Conservation (phyloP, 2,329 filamentous ascomycete genomes). For the Nectriaceae sp. region DNA sequence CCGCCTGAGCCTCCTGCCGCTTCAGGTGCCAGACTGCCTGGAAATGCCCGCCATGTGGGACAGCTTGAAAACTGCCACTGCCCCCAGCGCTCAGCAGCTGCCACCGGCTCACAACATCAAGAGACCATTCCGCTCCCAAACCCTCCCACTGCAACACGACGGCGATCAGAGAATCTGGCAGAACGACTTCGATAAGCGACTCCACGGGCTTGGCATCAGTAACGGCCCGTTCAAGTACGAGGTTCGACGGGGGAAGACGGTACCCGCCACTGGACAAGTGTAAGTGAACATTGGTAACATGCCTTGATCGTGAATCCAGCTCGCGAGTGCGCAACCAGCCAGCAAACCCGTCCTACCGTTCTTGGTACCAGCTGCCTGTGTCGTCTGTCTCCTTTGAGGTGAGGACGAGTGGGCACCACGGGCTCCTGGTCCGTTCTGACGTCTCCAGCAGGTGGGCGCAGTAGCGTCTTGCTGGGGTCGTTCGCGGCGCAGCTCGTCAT, state of each 20-base stretch:
- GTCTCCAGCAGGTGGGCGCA: constrained; percentile 2
- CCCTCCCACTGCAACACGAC: constrained; percentile 6
- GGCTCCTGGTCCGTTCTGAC: too few relatives aligned
- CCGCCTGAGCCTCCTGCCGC: background rate
- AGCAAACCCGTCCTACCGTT: too few relatives aligned
- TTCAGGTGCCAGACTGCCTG: constrained; percentile 4
- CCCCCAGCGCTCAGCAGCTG: constrained; percentile 24
- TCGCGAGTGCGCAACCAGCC: too few relatives aligned
- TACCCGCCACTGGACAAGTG: constrained; percentile 29
- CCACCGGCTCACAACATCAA: constrained; percentile 20
- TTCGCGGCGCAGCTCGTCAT: background rate
- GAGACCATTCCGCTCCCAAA: constrained; percentile 26
- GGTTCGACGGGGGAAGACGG: constrained; percentile 34
- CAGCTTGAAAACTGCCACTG: constrained; percentile 24
- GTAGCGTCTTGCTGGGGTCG: background rate
- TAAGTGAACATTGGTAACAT: constrained; percentile 28
- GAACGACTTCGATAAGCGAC: constrained; percentile 25
- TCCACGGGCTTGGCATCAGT: constrained; percentile 32
- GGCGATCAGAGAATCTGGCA: constrained; percentile 20
- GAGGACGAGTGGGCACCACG: too few relatives aligned
- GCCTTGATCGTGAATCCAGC: background rate
- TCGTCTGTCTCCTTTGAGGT: too few relatives aligned
- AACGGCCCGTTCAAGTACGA: constrained; percentile 32
- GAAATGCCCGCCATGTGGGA: constrained; percentile 30
- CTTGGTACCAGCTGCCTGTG: too few relatives aligned